Percentiles rank a stretch among this genome's conserved stretches.
Conservation (phyloP, 225 moss, liverwort and hornwort species). For the Pseudisothecium myosuroides region DNA sequence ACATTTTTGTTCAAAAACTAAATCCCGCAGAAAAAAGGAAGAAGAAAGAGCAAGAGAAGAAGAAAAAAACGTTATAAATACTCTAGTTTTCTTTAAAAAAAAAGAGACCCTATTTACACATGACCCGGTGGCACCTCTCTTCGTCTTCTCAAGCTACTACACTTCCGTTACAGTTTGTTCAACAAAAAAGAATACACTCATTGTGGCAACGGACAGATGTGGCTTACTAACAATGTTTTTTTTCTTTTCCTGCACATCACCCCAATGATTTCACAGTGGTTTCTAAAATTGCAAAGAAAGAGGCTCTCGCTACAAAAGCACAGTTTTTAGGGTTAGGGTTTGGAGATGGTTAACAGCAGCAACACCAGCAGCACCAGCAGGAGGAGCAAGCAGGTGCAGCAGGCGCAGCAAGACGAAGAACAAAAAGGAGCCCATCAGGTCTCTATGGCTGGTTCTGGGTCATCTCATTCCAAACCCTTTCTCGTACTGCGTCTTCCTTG, state of each 20-base stretch:
- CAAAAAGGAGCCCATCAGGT: not conserved
- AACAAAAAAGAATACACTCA: slow-evolving; percentile 4
- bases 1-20: not conserved
- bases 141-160: not conserved
- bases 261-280: slow-evolving; percentile 7
- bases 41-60: not conserved
- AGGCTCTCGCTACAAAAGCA: not conserved
- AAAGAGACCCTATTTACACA: slow-evolving; percentile 13
- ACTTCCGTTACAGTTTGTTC: slow-evolving; percentile 8
- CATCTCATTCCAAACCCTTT: slow-evolving; percentile 90
- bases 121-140: not conserved
- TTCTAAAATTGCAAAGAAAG: slow-evolving; percentile 8
- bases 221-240: not conserved
- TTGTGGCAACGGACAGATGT: not conserved
- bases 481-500: slow-evolving; percentile 72
- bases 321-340: not conserved
- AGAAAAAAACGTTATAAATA: not conserved
- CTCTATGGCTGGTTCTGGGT: slow-evolving; percentile 55
- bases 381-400: not conserved
- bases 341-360: not conserved
- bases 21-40: not conserved
- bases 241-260: slow-evolving; percentile 2
- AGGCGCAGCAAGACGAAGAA: not conserved
- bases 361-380: not conserved
- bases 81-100: not conserved